Evolutionary conservation across 192 early-diverging fungal genomes (phyloP).

Genomic region (Linnemannia exigua): DNA sequence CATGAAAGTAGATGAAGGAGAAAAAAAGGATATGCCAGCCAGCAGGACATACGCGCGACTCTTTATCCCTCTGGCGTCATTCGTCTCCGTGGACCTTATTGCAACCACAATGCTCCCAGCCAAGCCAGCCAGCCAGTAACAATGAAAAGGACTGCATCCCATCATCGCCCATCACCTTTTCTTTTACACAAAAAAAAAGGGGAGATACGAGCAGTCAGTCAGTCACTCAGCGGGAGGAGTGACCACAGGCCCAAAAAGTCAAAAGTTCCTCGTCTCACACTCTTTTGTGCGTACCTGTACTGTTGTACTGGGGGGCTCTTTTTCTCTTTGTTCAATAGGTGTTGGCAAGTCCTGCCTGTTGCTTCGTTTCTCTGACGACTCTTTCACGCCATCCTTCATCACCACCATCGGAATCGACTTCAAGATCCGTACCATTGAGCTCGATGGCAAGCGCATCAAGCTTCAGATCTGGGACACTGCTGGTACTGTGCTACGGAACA

Average conservation of each 20-base stretch:
- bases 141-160: background rate
- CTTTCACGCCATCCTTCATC: slow-evolving; percentile 99
- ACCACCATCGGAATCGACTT: slow-evolving; percentile 99
- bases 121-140: background rate
- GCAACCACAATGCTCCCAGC: background rate
- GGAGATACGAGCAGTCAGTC: background rate
- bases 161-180: background rate
- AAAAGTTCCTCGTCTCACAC: background rate
- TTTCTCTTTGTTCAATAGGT: slow-evolving; percentile 64
- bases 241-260: background rate
- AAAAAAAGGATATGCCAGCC: background rate
- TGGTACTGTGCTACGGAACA: slow-evolving; percentile 44
- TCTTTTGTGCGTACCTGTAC: background rate
- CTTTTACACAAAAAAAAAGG: slow-evolving; percentile 6
- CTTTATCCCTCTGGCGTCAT: slow-evolving; percentile 5
- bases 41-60: background rate
- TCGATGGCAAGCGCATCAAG: slow-evolving; percentile 99
- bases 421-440: slow-evolving; percentile 98
- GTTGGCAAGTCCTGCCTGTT: slow-evolving; percentile 98
- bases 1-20: too few species aligned
- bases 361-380: slow-evolving; percentile 98
- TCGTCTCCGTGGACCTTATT: background rate
- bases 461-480: slow-evolving; percentile 99
- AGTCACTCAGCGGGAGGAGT: background rate
- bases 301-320: background rate